A percentile compares a stretch with the other conserved stretches of the same genome.
Conservation (phyloP, 257 asterid genomes). For the Cordia subcordata region DNA sequence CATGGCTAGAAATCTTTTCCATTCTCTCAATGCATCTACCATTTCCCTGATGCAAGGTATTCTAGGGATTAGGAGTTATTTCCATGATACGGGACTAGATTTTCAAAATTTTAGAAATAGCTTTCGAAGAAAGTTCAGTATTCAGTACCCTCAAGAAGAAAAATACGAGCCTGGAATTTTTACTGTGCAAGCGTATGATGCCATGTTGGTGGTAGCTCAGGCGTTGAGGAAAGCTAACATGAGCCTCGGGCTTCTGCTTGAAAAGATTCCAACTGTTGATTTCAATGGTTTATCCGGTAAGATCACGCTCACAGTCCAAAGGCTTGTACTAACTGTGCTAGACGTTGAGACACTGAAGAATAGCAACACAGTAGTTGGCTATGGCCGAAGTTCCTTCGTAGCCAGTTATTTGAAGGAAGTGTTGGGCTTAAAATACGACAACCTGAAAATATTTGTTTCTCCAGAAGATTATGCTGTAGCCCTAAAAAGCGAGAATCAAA, state of each 20-base stretch:
- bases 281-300: conserved; percentile 27
- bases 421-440: conserved; percentile 10
- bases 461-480: conserved; percentile 16
- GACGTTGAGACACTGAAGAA: conserved; percentile 24
- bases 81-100: no score
- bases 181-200: conserved; percentile 32
- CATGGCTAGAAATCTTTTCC: conserved; percentile 18
- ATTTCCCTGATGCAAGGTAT: no score
- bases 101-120: no score
- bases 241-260: conserved; percentile 1
- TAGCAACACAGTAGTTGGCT: conserved; percentile 27
- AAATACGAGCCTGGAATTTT: conserved; percentile 28
- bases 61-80: no score
- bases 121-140: no score
- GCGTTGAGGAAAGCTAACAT: conserved; percentile 9
- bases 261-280: conserved; percentile 1
- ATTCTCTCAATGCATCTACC: conserved; percentile 1
- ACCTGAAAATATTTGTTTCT: conserved; percentile 4
- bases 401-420: conserved; percentile 13
- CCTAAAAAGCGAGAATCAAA: conserved; percentile 23
- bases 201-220: conserved; percentile 15
- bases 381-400: conserved; percentile 22
- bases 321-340: conserved; percentile 20
- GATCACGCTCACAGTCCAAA: conserved; percentile 27
- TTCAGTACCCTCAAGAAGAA: conserved; percentile 17